These are phyloP conservation scores for Lophium mytilinum DNA, from an alignment of 495 filamentous ascomycete genomes.

Conservation along the genomic window DNA sequence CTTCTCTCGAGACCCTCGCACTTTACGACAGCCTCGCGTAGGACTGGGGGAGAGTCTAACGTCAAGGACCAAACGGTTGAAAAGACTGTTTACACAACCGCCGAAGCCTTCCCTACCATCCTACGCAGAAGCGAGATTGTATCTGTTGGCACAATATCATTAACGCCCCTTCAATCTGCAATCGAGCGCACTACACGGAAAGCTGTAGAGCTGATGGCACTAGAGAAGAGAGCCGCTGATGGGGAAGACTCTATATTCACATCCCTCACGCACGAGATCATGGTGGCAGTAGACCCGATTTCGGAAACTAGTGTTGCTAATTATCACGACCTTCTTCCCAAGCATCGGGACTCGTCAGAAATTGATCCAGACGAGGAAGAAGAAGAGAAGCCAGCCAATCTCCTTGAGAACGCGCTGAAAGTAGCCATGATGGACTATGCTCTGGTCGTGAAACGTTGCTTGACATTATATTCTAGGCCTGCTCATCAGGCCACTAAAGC, in stretches of 20 bases:
- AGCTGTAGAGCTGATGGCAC: constrained; percentile 67
- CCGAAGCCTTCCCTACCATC: constrained; percentile 86
- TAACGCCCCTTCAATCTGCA: constrained; percentile 75
- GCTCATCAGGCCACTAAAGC: constrained; percentile 52
- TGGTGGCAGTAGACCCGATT: constrained; percentile 58
- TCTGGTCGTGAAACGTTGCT: constrained; percentile 71
- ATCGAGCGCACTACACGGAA: constrained; percentile 88
- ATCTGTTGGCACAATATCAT: constrained; percentile 50
- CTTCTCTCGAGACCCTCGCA: constrained; percentile 60
- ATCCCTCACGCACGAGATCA: constrained; percentile 62
- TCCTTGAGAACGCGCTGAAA: constrained; percentile 74
- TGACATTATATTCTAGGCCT: constrained; percentile 57
- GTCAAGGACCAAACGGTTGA: constrained; percentile 68
- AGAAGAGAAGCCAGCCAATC: constrained; percentile 46
- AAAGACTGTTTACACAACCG: constrained; percentile 77
- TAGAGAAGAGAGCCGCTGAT: constrained; percentile 68
- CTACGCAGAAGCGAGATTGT: constrained; percentile 81
- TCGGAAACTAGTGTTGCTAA: constrained; percentile 63
- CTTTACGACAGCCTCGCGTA: constrained; percentile 65
- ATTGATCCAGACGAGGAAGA: constrained; percentile 34
- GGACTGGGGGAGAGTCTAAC: constrained; percentile 56
- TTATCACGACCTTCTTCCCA: constrained; percentile 65
- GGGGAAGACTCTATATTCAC: constrained; percentile 60
- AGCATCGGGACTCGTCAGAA: constrained; percentile 36
- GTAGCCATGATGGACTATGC: constrained; percentile 86